A percentile compares a stretch with the other conserved stretches of the same genome.
These are phyloP conservation scores for Begonia fuchsioides DNA, from an alignment of 306 rosid genomes.

Conservation along the genomic window DNA sequence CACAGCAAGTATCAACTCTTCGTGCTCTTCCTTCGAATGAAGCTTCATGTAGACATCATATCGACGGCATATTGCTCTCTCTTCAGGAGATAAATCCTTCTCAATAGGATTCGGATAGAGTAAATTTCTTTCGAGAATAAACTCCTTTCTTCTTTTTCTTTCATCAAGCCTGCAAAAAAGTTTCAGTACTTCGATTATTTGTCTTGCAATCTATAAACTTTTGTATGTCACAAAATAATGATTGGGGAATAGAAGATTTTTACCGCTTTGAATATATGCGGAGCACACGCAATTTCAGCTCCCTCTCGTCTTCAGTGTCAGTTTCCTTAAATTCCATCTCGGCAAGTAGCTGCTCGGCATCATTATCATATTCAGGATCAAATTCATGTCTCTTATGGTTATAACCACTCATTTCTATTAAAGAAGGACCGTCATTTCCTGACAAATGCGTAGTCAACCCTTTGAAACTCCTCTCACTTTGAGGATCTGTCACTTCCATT, in stretches of 20 bases:
- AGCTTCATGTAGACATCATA: slow-evolving; percentile 81
- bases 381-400: slow-evolving; percentile 78
- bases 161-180: slow-evolving; percentile 73
- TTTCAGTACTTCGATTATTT: not conserved
- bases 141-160: slow-evolving; percentile 83
- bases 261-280: slow-evolving; percentile 75
- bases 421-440: slow-evolving; percentile 62
- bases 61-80: slow-evolving; percentile 52
- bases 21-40: slow-evolving; percentile 75
- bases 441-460: slow-evolving; percentile 50
- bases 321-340: slow-evolving; percentile 95
- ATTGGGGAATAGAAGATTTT: not conserved
- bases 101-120: slow-evolving; percentile 59
- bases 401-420: slow-evolving; percentile 79
- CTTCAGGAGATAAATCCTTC: slow-evolving; percentile 68
- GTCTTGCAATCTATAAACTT: no score
- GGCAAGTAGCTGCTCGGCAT: slow-evolving; percentile 80
- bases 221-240: slow-evolving; percentile 8
- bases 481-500: slow-evolving; percentile 42
- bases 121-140: slow-evolving; percentile 70
- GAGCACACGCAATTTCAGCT: slow-evolving; percentile 64
- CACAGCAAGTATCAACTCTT: slow-evolving; percentile 48
- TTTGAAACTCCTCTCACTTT: slow-evolving; percentile 44
- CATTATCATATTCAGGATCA: slow-evolving; percentile 91
- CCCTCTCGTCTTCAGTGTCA: slow-evolving; percentile 76